A percentile compares a stretch with the other conserved stretches of the same genome.
These are phyloP conservation scores for Phytophthora boehmeriae DNA, from an alignment of 352 stramenopile genomes.

Conservation along the genomic window DNA sequence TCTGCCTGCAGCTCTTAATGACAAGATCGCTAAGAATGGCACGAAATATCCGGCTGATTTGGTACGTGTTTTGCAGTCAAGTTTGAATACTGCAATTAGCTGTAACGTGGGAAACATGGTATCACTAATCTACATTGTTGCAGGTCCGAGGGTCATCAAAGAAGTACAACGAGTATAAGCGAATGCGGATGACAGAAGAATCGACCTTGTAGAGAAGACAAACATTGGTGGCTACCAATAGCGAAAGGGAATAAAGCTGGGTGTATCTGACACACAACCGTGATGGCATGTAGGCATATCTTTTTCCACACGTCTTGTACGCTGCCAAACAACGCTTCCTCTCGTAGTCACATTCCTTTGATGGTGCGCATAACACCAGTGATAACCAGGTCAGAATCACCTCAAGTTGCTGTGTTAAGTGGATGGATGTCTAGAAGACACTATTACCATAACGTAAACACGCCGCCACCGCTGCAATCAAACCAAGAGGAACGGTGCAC, in stretches of 20 bases:
- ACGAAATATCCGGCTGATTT: slow-evolving; percentile 79
- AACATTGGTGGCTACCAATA: neutral
- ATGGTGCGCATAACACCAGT: too few species aligned
- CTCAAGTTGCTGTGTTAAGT: too few species aligned
- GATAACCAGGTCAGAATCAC: too few species aligned
- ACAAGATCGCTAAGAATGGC: slow-evolving; percentile 94
- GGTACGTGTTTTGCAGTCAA: slow-evolving; percentile 16
- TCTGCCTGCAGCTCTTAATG: slow-evolving; percentile 83
- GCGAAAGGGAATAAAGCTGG: neutral
- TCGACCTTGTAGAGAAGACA: slow-evolving; percentile 40
- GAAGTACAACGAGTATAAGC: slow-evolving; percentile 86
- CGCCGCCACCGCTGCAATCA: too few species aligned
- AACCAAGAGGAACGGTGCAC: too few species aligned
- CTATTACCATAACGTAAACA: too few species aligned
- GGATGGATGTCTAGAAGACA: too few species aligned
- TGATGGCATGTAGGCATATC: too few species aligned
- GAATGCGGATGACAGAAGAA: slow-evolving; percentile 54
- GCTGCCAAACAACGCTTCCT: too few species aligned
- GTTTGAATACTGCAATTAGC: neutral
- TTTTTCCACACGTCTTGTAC: too few species aligned
- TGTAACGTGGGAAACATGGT: neutral
- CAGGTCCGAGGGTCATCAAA: slow-evolving; percentile 73
- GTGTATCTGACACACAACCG: neutral
- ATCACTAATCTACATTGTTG: slow-evolving; percentile 1
- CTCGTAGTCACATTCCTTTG: too few species aligned